These are phyloP conservation scores for Boletus vermiculosoides DNA, from an alignment of 768 basidiomycete genomes.

Conservation along the genomic window DNA sequence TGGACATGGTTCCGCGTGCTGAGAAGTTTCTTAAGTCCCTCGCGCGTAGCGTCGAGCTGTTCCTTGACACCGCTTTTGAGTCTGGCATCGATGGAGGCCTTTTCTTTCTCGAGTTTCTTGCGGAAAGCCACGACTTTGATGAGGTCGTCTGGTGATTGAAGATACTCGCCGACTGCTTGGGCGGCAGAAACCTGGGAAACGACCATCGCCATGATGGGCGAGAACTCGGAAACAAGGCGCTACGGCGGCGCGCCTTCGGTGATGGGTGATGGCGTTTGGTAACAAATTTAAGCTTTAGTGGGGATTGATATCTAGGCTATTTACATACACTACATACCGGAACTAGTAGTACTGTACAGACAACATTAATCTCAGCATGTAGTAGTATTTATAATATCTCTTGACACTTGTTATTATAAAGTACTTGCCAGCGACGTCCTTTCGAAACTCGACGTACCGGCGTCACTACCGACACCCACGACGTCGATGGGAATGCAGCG, in stretches of 20 bases:
- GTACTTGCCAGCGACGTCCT: too few species aligned
- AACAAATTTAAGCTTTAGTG: too few species aligned
- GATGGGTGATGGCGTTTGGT: neutral
- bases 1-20: slow-evolving; percentile 77
- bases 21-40: slow-evolving; percentile 80
- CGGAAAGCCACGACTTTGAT: slow-evolving; percentile 83
- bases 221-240: neutral
- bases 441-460: too few species aligned
- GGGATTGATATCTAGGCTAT: too few species aligned
- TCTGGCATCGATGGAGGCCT: slow-evolving; percentile 87
- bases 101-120: slow-evolving; percentile 96
- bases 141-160: slow-evolving; percentile 93
- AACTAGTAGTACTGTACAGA: too few species aligned
- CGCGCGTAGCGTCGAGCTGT: slow-evolving; percentile 86
- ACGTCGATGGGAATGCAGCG: slow-evolving; percentile 3
- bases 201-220: slow-evolving; percentile 40
- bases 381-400: too few species aligned
- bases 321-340: too few species aligned
- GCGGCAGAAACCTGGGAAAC: slow-evolving; percentile 67
- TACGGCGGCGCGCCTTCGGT: neutral
- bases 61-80: slow-evolving; percentile 90
- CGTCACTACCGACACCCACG: slow-evolving; percentile 3
- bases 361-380: too few species aligned
- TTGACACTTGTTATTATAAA: too few species aligned
- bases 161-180: slow-evolving; percentile 83